Base-by-base conservation (phyloP, 73 alveolate species). In the Paramecium caudatum region DNA sequence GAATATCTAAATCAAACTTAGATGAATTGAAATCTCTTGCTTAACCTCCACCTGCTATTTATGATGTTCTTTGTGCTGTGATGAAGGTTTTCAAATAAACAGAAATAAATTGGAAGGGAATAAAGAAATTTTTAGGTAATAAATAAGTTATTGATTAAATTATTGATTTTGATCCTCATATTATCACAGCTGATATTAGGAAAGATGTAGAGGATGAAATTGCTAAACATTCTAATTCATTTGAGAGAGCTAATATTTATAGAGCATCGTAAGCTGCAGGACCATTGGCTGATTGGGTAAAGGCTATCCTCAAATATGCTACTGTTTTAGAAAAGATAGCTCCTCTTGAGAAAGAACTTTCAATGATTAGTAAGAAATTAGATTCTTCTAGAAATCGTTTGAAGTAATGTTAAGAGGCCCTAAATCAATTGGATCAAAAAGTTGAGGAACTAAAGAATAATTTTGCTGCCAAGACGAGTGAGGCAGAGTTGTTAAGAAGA, bases 271-370 rank as follows among this genome's bases (percentile, higher is more conserved):
- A 94, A 48, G 99, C 99, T n/a, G 97, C 99, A 19, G 99, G 99
- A 8, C 98, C 99, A 4, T 88, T 97, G 85, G 99, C 99, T 48
- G 99, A 98, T 80, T 98, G 99, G 99, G 99, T 98, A 21, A 97
- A 95, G 90, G 99, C 99, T 10, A 95, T 96, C 17, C 95, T 98
- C 10, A 94, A 94, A 74, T 98, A 95, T 96, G 95, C 98, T 85
- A 99, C 97, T 50, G 99, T 98, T 4, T 93, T 97, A 50, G 95
- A 97, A 82, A 99, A 97, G 94, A 97, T 98, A 33, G 96, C 92
- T 39, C 99, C 99, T 17, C 95, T 98, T 63, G 99, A 98, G 80
- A 94, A 93, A 45, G 99, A 97, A 39, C 92, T 98, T 61, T 94
- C 94, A 17, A 95, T 91, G n/a, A 97, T 99, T 1, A 91, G 93